phyloP scores from a whole-genome alignment of 2,329 filamentous ascomycete species.

The Pseudofabraea citricarpa region DNA sequence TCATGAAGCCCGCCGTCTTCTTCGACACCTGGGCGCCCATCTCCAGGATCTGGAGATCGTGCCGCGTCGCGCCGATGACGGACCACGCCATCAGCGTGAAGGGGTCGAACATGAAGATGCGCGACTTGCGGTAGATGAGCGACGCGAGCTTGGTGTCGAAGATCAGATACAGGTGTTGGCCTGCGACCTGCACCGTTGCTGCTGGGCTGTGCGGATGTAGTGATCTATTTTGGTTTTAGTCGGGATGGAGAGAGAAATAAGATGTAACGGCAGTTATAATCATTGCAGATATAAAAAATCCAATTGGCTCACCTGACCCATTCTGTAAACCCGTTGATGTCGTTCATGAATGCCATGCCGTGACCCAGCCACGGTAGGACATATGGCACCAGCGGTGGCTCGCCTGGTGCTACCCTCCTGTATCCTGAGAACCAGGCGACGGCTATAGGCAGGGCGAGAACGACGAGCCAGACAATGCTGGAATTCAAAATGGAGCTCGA shows the following conservation, averaged over 20 bases:
- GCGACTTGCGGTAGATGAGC: constrained; percentile 15
- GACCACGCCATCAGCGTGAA: constrained; percentile 10
- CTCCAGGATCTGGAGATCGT: constrained; percentile 13
- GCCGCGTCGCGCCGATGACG: constrained; percentile 13
- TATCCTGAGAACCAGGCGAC: not conserved
- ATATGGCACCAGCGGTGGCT: constrained; percentile 11
- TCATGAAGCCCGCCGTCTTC: not conserved
- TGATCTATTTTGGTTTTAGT: constrained; percentile 3
- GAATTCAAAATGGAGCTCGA: too few relatives aligned
- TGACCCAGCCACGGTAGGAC: constrained; percentile 12
- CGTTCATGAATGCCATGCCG: constrained; percentile 12
- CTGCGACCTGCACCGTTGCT: constrained; percentile 11
- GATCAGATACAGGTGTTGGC: constrained; percentile 16
- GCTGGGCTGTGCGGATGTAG: constrained; percentile 6
- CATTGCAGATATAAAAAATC: not conserved
- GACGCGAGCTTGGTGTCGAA: constrained; percentile 18
- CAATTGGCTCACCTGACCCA: constrained; percentile 9
- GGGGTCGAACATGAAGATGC: constrained; percentile 16
- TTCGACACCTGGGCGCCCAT: constrained; percentile 9
- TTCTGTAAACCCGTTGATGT: constrained; percentile 11
- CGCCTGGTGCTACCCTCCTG: constrained; percentile 5
- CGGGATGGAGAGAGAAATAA: too few relatives aligned
- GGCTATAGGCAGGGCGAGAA: not conserved
- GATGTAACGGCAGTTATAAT: not conserved
- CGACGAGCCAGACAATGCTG: not conserved